Evolutionary conservation across 2,329 filamentous ascomycete species (phyloP).

Genomic region (Beauveria scarabaeidicola): DNA sequence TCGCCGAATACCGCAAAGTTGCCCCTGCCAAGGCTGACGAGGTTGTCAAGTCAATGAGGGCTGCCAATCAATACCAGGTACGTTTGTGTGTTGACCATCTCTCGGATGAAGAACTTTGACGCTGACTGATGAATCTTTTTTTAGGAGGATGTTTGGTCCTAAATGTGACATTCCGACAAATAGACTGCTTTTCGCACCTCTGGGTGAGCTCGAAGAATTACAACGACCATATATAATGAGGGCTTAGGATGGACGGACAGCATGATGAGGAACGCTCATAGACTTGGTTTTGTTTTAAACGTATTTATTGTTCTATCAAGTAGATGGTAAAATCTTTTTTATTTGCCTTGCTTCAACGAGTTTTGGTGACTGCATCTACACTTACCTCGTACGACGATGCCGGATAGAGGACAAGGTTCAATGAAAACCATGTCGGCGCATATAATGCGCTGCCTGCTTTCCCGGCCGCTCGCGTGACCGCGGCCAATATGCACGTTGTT

Average conservation of each 20-base stretch:
- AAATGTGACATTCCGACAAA: constrained; percentile 12
- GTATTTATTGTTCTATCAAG: constrained; percentile 4
- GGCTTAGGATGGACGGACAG: neutral
- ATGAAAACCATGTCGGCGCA: too few relatives aligned
- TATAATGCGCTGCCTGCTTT: too few relatives aligned
- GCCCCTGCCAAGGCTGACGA: constrained; percentile 86
- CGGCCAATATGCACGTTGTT: too few relatives aligned
- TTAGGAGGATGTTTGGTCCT: constrained; percentile 67
- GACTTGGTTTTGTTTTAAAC: neutral
- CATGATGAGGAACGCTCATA: constrained; percentile 2
- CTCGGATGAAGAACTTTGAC: neutral
- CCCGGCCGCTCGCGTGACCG: too few relatives aligned
- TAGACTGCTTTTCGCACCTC: neutral
- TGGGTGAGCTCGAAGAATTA: neutral
- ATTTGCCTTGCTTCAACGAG: neutral
- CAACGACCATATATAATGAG: constrained; percentile 6
- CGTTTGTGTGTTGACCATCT: constrained; percentile 17
- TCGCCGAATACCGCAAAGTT: constrained; percentile 74
- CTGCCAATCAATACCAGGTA: constrained; percentile 93
- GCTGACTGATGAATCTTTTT: neutral
- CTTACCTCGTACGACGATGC: neutral
- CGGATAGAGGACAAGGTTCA: too few relatives aligned
- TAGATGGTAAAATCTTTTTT: neutral
- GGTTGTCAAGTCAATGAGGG: constrained; percentile 93
- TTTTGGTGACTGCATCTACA: neutral